Base-by-base conservation (phyloP, 441 rosid genomes). In the Bocquillonia castaneifolia region DNA sequence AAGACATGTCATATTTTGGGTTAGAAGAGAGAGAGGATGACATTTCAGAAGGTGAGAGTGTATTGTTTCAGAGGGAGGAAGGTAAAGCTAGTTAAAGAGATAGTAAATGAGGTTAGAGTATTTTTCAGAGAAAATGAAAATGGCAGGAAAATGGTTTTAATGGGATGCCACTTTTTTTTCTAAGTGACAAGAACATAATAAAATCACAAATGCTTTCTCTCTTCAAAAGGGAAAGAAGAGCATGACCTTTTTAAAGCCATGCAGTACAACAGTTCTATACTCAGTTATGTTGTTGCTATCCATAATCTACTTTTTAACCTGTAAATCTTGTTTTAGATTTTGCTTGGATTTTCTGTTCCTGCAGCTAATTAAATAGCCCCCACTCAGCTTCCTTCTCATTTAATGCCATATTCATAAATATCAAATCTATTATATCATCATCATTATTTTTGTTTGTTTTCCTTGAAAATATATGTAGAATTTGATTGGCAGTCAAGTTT, bases 1-100 rank as follows among this genome's bases (percentile, higher is more conserved):
- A 78, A 50, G 90, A 80, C 90, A 51, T 80, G 80, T 76, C 95
- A 74, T 52, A 45, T 76, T 79, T 69, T 73, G 68, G 68, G 68
- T 73, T 64, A 60, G 63, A 32, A 77, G 69, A 6, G 67, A 29
- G 59, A 52, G 87, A 81, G 83, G 79, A 75, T 75, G 86, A 82
- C 92, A 76, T 77, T 59, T 76, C 85, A 76, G 66, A 68, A 69
- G 61, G 25, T 25, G 70, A 55, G 62, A 57, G 59, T 53, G 67
- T 48, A 15, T 10, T 20, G 14, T n/a, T n/a, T n/a, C n/a, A n/a
- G 56, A 18, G 57, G 32, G 74, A 20, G 59, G 63, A 57, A 39
- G 45, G 57, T 31, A 69, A 76, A 75, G 73, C 58, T 45, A 75
- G 74, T 68, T 59, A 73, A 71, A 60, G 64, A 63, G n/a, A 36